A percentile compares a stretch with the other conserved stretches of the same genome.
Conservation (phyloP, 169 alveolate species). For the Plasmodium coatneyi region DNA sequence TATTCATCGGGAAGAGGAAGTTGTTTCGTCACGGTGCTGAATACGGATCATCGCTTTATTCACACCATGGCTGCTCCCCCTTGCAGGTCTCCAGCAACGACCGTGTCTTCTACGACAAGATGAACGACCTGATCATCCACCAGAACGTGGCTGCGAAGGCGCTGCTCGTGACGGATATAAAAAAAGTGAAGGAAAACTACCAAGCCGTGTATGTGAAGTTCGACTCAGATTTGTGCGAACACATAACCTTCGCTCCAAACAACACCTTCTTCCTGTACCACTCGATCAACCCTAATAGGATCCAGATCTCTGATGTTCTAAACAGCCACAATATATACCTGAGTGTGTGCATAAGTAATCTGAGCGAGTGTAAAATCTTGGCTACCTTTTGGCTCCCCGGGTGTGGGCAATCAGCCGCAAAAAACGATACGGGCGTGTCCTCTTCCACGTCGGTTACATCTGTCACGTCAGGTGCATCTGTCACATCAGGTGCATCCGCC, state of each 20-base stretch:
- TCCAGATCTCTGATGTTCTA: slow-evolving; percentile 50
- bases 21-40: background rate
- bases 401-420: background rate
- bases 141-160: slow-evolving; percentile 62
- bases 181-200: slow-evolving; percentile 30
- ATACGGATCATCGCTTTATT: background rate
- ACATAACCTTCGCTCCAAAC: slow-evolving; percentile 27
- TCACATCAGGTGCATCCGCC: no score
- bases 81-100: slow-evolving; percentile 56
- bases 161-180: slow-evolving; percentile 44
- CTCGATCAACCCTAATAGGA: slow-evolving; percentile 29
- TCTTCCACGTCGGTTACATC: no score
- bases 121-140: slow-evolving; percentile 64
- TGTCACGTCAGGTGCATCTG: no score
- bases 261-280: slow-evolving; percentile 47
- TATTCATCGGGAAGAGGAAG: background rate
- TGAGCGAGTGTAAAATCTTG: slow-evolving; percentile 52
- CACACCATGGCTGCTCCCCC: background rate
- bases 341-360: slow-evolving; percentile 35
- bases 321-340: slow-evolving; percentile 61
- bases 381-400: slow-evolving; percentile 38
- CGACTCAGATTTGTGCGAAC: slow-evolving; percentile 48
- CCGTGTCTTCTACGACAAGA: slow-evolving; percentile 47
- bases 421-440: background rate
- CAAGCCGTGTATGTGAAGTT: slow-evolving; percentile 64